Base-by-base conservation (phyloP, 2,329 filamentous ascomycete genomes). In the Phaeoacremonium minimum region DNA sequence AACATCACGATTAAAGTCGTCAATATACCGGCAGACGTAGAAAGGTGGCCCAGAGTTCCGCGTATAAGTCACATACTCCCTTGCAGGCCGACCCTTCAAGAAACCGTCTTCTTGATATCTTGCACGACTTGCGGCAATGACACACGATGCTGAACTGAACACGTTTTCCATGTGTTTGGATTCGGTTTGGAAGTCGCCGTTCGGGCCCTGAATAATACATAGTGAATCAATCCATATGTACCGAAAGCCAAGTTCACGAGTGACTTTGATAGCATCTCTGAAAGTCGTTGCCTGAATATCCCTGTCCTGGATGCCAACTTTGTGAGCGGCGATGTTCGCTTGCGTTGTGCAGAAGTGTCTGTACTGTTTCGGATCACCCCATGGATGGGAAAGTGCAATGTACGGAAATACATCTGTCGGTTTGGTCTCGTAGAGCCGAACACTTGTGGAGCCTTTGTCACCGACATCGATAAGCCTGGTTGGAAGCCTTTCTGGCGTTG, bases 1-100 rank as follows among this genome's bases (percentile, higher is more conserved):
- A 1, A 66, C 60, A 9, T 66, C 40, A 15, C 18, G 13, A 6
- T 46, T 30, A 39, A 65, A 65, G 40, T 64, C 44, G 33, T 63
- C 60, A 2, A 60, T 49, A 13, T 37, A 12, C n/a, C 46, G 28
- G 18, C 55, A 57, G 11, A 57, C 30, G 29, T 54, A 58, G 5
- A 55, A 32, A 2, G 46, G n/a, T 6, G 18, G 8, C 2, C 18
- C 12, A 9, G 3, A 15, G 7, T 28, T 3, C 11, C 12, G 42
- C 17, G 26, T 20, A 3, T 49, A 15, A 5, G n/a, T 18, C 7
- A 47, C 28, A 13, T 28, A 33, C 1, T 31, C 28, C 34, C 40
- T 38, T 14, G 32, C 11, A 4, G 15, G 14, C n/a, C 38, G 39
- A 7, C 15, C 13, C 3, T 35, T 20, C 3, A 58, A 46, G 22